Evolutionary conservation across 2,329 filamentous ascomycete species (phyloP).

Genomic region (Nemania bipapillata): DNA sequence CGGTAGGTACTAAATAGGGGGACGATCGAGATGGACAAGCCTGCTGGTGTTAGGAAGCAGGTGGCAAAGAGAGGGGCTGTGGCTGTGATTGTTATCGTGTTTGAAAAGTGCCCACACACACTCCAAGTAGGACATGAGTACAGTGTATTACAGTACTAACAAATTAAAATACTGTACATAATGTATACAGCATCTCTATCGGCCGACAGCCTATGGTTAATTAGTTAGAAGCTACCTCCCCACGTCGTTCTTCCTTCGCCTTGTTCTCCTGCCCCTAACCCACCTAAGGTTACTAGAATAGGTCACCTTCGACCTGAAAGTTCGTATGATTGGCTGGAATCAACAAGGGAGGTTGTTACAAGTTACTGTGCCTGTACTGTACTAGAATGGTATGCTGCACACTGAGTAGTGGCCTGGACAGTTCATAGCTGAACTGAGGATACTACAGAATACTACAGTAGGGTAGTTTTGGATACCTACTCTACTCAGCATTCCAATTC

Average conservation of each 20-base stretch:
- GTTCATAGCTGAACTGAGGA: too few relatives aligned
- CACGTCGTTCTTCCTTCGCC: neutral
- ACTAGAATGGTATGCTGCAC: neutral
- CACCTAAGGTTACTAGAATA: slow-evolving; percentile 18
- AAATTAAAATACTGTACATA: too few relatives aligned
- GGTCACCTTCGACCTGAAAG: slow-evolving; percentile 25
- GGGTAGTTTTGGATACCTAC: too few relatives aligned
- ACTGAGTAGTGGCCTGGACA: too few relatives aligned
- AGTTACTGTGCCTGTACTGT: neutral
- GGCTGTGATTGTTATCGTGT: slow-evolving; percentile 39
- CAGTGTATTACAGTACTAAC: too few relatives aligned
- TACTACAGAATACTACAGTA: too few relatives aligned
- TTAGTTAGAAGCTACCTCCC: neutral
- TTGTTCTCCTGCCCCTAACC: neutral
- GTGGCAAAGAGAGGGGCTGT: slow-evolving; percentile 37
- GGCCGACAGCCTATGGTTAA: neutral
- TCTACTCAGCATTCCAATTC: neutral
- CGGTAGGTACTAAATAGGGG: neutral
- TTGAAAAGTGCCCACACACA: slow-evolving; percentile 22
- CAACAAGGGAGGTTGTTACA: slow-evolving; percentile 1
- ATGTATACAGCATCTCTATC: slow-evolving; percentile 1
- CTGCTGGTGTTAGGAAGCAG: slow-evolving; percentile 15
- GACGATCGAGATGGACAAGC: slow-evolving; percentile 9
- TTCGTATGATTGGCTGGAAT: slow-evolving; percentile 25
- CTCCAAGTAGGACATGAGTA: neutral